Evolutionary conservation across 768 basidiomycete species (phyloP).

Genomic region (Cystobasidium tubakii): DNA sequence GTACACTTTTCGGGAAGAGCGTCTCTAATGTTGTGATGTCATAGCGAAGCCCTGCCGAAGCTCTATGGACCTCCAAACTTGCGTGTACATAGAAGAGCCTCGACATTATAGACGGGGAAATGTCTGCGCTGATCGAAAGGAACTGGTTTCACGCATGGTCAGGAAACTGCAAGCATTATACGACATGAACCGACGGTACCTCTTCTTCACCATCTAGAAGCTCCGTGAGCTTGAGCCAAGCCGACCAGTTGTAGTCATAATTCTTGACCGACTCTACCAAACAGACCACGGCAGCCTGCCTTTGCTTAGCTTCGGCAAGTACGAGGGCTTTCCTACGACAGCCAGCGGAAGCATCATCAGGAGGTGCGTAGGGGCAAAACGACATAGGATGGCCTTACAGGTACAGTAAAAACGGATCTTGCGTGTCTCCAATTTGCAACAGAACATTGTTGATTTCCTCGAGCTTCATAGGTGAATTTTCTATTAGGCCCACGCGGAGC

Average conservation of each 20-base stretch:
- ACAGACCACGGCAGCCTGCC: slow-evolving; percentile 79
- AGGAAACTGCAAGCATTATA: neutral
- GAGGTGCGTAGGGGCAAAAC: too few relatives aligned
- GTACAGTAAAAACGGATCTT: slow-evolving; percentile 77
- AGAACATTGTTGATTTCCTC: slow-evolving; percentile 59
- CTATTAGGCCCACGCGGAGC: slow-evolving; percentile 58
- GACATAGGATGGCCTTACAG: too few relatives aligned
- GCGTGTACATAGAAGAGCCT: slow-evolving; percentile 80
- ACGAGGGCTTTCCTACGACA: slow-evolving; percentile 73
- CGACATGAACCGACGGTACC: too few relatives aligned
- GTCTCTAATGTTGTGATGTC: slow-evolving; percentile 75
- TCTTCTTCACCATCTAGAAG: slow-evolving; percentile 65
- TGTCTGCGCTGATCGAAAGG: slow-evolving; percentile 52
- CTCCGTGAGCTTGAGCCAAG: slow-evolving; percentile 66
- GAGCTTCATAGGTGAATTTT: slow-evolving; percentile 66
- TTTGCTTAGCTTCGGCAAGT: slow-evolving; percentile 67
- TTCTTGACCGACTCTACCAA: slow-evolving; percentile 67
- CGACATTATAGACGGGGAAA: slow-evolving; percentile 57
- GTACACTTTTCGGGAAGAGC: slow-evolving; percentile 73
- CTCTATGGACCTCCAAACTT: slow-evolving; percentile 79
- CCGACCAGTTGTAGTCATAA: slow-evolving; percentile 90
- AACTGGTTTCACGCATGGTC: slow-evolving; percentile 43
- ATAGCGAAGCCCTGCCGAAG: slow-evolving; percentile 74
- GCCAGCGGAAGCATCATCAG: too few relatives aligned
- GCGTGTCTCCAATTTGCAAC: slow-evolving; percentile 55